Conservation (phyloP, 1,139 yeast genomes). For the Suhomyces choctaworum region DNA sequence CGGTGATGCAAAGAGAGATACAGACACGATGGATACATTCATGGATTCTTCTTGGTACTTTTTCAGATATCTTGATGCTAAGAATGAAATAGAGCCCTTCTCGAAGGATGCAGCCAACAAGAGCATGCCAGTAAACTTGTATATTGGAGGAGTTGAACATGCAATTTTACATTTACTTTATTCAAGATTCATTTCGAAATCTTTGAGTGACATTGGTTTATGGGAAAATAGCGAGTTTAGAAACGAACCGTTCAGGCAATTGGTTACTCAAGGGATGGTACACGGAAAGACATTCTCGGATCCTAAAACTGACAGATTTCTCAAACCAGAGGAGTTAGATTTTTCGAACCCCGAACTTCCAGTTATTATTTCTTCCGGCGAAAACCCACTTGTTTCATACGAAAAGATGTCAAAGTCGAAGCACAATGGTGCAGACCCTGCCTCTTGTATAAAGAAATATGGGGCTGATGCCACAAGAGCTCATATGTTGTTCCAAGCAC, state of each 20-base stretch:
- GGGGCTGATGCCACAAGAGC: slow-evolving; percentile 97
- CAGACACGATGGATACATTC: slow-evolving; percentile 98
- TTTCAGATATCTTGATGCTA: slow-evolving; percentile 77
- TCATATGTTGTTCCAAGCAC: slow-evolving; percentile 91
- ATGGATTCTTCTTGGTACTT: slow-evolving; percentile 98
- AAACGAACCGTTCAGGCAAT: slow-evolving; percentile 77
- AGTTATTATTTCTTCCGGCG: slow-evolving; percentile 49
- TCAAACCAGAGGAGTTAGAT: slow-evolving; percentile 75
- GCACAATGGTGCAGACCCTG: slow-evolving; percentile 91
- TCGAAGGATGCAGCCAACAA: slow-evolving; percentile 49
- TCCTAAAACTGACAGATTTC: slow-evolving; percentile 69
- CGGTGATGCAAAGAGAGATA: slow-evolving; percentile 75
- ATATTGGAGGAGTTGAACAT: slow-evolving; percentile 95
- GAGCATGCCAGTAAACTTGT: slow-evolving; percentile 81
- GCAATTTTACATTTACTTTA: slow-evolving; percentile 89
- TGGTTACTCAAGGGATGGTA: slow-evolving; percentile 97
- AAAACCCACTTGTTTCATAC: slow-evolving; percentile 54
- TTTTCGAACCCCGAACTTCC: slow-evolving; percentile 41
- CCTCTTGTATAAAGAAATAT: slow-evolving; percentile 66
- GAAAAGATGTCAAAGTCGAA: slow-evolving; percentile 98
- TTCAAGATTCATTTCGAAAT: slow-evolving; percentile 81
- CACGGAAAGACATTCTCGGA: slow-evolving; percentile 83
- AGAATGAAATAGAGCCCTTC: slow-evolving; percentile 59
- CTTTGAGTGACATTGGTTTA: slow-evolving; percentile 59
- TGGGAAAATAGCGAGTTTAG: slow-evolving; percentile 45